Base-by-base conservation (phyloP, 139 green algal genomes). In the Deuterostichococcus epilithicus region DNA sequence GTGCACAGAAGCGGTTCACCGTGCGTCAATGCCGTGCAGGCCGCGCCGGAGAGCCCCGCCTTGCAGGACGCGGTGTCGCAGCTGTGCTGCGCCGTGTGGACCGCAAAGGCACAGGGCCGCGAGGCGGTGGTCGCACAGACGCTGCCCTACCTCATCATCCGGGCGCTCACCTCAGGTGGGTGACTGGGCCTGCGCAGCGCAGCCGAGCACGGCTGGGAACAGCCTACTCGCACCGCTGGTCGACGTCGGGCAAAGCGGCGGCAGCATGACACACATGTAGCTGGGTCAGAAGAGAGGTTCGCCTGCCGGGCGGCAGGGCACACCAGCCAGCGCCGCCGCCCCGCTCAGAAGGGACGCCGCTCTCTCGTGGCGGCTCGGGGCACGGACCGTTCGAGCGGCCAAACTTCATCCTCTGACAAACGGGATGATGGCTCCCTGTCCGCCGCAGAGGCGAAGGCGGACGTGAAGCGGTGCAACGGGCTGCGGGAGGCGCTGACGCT, bases 31-130 rank as follows among this genome's bases (percentile, higher is more conserved):
- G 36, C n/a, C 66, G 5, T 76, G 72, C 84, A 89, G 86, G 80
- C 73, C 18, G 65, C 86, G 32, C 78, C 76, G 3, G 76, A 86
- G 10, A 33, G 68, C 33, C 83, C 83, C 25, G 80, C 79, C 13
- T 28, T 96, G 39, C 87, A 94, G 68, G 89, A 96, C 25, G 81
- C 83, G 0, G 86, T 94, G 3, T 72, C 84, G 1, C 80, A 78
- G 63, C 78, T 97, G n/a, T 95, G 90, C 82, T 83, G 83, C 38
- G 72, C 72, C 0, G 96, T 89, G 89, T 95, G 90, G 91, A 82
- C 87, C 70, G 77, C 80, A 25, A 75, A 82, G 32, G 58, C 78
- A 25, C 44, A 81, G 3, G 84, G 83, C 35, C 85, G 76, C 15
- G 89, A 94, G 69, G 32, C 68, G 36, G 72, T 96, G 23, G 76